Conservation (phyloP, 768 basidiomycete species). For the Leccinum truebloodii region DNA sequence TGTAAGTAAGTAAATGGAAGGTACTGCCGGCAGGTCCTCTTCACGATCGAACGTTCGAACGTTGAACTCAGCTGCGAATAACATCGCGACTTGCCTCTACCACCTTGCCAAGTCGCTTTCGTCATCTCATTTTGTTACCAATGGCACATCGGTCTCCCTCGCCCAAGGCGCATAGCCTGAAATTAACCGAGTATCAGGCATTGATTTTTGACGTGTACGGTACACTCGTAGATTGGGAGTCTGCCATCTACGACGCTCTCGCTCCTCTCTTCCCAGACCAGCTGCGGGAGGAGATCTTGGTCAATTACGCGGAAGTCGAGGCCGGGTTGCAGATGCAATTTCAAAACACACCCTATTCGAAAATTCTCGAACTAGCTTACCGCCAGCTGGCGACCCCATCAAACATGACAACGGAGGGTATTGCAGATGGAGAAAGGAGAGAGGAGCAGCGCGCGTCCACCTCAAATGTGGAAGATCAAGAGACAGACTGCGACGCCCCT, state of each 20-base stretch:
- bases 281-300: slow-evolving; percentile 43
- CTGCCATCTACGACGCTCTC: slow-evolving; percentile 57
- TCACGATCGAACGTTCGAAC: background rate
- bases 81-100: background rate
- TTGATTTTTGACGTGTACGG: slow-evolving; percentile 80
- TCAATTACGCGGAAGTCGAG: slow-evolving; percentile 55
- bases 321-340: slow-evolving; percentile 55
- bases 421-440: slow-evolving; percentile 17
- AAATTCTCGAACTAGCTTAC: slow-evolving; percentile 52
- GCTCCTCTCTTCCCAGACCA: slow-evolving; percentile 20
- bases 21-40: background rate
- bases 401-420: slow-evolving; percentile 39
- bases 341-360: slow-evolving; percentile 59
- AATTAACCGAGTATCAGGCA: slow-evolving; percentile 31
- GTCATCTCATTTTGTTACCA: slow-evolving; percentile 6
- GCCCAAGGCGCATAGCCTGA: slow-evolving; percentile 3
- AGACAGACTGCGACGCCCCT: background rate
- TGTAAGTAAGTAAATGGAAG: background rate
- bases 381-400: slow-evolving; percentile 33
- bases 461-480: background rate
- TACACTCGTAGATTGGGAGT: slow-evolving; percentile 78
- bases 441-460: slow-evolving; percentile 22
- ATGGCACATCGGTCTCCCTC: slow-evolving; percentile 19
- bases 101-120: background rate
- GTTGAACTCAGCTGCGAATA: slow-evolving; percentile 3